Conservation (phyloP, 2,329 filamentous ascomycete genomes). For the Alternaria sp. region DNA sequence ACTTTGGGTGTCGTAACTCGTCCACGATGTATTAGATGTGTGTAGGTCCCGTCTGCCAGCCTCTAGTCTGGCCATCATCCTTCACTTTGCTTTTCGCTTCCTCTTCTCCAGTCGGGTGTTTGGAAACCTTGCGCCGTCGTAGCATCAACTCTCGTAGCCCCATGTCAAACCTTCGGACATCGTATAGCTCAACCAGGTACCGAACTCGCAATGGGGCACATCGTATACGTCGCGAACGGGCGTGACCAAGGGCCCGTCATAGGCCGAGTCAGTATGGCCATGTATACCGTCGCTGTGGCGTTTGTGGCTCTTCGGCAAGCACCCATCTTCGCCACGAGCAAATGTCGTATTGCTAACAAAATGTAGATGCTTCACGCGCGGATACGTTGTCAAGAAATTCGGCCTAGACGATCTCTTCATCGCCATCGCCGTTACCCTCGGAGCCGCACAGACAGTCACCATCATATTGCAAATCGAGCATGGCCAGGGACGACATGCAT, state of each 20-base stretch:
- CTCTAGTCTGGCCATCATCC: background rate
- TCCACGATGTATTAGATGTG: slow-evolving; percentile 12
- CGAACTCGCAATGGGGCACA: slow-evolving; percentile 24
- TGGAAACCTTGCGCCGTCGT: background rate
- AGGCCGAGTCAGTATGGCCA: slow-evolving; percentile 30
- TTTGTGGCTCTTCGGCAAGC: slow-evolving; percentile 31
- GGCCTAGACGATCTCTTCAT: slow-evolving; percentile 37
- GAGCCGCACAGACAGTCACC: slow-evolving; percentile 32
- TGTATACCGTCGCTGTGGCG: slow-evolving; percentile 27
- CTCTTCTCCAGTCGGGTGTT: slow-evolving; percentile 1
- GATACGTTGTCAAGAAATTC: slow-evolving; percentile 32
- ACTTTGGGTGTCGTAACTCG: slow-evolving; percentile 8
- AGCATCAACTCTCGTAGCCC: slow-evolving; percentile 1
- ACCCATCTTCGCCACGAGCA: background rate
- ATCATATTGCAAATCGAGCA: slow-evolving; percentile 35
- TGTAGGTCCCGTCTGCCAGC: slow-evolving; percentile 3
- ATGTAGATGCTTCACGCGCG: slow-evolving; percentile 31
- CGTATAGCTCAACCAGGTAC: slow-evolving; percentile 7
- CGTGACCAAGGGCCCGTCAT: slow-evolving; percentile 29
- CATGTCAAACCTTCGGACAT: slow-evolving; percentile 17
- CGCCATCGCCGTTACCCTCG: slow-evolving; percentile 30
- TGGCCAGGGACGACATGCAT: slow-evolving; percentile 29
- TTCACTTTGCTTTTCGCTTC: background rate
- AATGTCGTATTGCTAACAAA: slow-evolving; percentile 3
- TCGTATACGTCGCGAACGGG: slow-evolving; percentile 18